phyloP scores from a whole-genome alignment of 169 alveolate genomes.

The Cyclospora cayetanensis region DNA sequence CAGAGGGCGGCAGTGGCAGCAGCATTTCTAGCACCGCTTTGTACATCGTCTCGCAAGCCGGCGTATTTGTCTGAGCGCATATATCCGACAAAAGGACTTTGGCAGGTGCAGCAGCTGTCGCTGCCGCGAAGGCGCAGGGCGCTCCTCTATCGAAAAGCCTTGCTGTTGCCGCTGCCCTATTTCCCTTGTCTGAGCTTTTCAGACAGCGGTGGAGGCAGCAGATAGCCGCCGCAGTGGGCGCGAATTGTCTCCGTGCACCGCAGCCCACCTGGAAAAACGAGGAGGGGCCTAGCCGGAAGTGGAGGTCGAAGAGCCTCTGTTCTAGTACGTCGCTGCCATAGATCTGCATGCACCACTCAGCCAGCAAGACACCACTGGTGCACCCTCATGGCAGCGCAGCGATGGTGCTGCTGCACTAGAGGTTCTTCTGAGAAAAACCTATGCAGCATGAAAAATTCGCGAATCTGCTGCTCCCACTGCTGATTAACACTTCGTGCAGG shows the following conservation, averaged over 20 bases:
- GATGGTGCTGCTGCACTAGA: too few relatives aligned
- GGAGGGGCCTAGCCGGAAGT: conserved; percentile 33
- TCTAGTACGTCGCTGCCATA: background rate
- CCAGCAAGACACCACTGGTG: too few relatives aligned
- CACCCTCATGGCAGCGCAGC: too few relatives aligned
- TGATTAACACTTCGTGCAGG: too few relatives aligned
- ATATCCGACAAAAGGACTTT: background rate
- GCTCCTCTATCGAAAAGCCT: background rate
- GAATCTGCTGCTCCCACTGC: too few relatives aligned
- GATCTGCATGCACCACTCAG: background rate
- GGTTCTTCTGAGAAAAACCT: too few relatives aligned
- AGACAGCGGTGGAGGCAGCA: background rate
- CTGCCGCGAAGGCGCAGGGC: background rate
- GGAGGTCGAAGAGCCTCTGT: background rate
- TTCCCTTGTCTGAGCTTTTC: too few relatives aligned
- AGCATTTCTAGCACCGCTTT: conserved; percentile 13
- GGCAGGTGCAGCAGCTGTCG: background rate
- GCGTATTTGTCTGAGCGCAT: conserved; percentile 74
- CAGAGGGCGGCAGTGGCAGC: conserved; percentile 46
- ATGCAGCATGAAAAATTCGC: too few relatives aligned
- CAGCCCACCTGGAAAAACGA: conserved; percentile 10
- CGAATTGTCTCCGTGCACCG: background rate
- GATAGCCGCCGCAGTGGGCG: too few relatives aligned
- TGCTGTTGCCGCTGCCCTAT: background rate
- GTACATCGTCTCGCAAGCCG: conserved; percentile 66